Conservation (phyloP, 176 grass and related monocot genomes). For the Phoenix dactylifera region DNA sequence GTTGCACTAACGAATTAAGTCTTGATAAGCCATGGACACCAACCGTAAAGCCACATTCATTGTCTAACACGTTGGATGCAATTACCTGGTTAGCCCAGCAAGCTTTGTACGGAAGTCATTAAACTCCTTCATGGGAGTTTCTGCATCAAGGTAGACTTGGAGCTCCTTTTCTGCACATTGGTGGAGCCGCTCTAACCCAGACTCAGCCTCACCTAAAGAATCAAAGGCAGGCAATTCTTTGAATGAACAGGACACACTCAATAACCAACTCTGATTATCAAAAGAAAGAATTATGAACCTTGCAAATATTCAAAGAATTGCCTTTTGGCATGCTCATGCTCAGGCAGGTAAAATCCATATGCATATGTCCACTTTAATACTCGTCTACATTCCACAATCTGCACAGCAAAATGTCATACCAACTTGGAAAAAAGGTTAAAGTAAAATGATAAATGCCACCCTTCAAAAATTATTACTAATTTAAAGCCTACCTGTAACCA, state of each 20-base stretch:
- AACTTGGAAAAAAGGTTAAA: constrained; percentile 3
- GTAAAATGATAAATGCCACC: background rate
- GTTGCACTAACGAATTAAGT: too few relatives aligned
- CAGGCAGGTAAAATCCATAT: constrained; percentile 92
- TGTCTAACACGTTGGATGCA: background rate
- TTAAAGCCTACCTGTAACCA: constrained; percentile 68
- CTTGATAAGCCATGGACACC: too few relatives aligned
- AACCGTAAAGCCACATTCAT: too few relatives aligned
- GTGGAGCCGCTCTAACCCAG: constrained; percentile 92
- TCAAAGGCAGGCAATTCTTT: background rate
- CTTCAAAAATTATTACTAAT: too few relatives aligned
- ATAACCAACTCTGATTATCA: too few relatives aligned
- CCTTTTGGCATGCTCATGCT: constrained; percentile 86
- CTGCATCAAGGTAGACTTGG: constrained; percentile 87
- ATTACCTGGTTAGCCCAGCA: constrained; percentile 90
- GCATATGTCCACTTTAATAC: constrained; percentile 99
- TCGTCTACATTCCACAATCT: constrained; percentile 98
- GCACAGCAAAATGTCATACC: constrained; percentile 24
- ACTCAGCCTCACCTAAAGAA: constrained; percentile 89
- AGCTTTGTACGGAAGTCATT: constrained; percentile 98
- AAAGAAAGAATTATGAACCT: constrained; percentile 43
- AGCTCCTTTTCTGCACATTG: constrained; percentile 99
- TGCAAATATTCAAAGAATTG: constrained; percentile 98
- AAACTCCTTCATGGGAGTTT: constrained; percentile 80
- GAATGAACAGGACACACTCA: constrained; percentile 3